Evolutionary conservation across 2,329 filamentous ascomycete species (phyloP).

Genomic region (Aspergillus costaricaensis): DNA sequence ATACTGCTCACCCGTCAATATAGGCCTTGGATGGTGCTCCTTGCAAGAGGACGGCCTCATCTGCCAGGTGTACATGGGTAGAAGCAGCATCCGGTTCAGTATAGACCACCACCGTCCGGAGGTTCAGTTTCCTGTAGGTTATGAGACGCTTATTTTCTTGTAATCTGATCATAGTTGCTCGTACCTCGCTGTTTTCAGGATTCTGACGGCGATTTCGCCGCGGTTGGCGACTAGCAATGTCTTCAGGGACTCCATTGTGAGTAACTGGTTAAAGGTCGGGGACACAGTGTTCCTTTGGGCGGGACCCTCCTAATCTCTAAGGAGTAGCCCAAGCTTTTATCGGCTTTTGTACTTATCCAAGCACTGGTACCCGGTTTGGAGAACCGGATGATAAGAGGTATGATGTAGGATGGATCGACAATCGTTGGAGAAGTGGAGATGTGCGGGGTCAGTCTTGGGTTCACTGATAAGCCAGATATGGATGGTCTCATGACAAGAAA

Average conservation of each 20-base stretch:
- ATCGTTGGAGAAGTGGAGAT: background rate
- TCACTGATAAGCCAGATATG: background rate
- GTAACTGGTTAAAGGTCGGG: background rate
- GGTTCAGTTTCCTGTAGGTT: slow-evolving; percentile 41
- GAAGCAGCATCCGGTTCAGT: slow-evolving; percentile 58
- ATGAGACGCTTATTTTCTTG: background rate
- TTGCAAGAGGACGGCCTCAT: slow-evolving; percentile 54
- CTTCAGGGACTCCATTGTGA: slow-evolving; percentile 45
- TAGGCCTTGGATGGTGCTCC: slow-evolving; percentile 54
- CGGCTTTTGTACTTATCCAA: background rate
- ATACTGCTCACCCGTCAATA: slow-evolving; percentile 42
- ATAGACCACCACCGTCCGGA: slow-evolving; percentile 60
- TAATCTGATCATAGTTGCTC: background rate
- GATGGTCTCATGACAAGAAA: background rate
- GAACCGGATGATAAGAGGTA: background rate
- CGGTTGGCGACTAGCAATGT: slow-evolving; percentile 61
- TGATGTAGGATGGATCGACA: slow-evolving; percentile 1
- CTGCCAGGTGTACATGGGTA: slow-evolving; percentile 56
- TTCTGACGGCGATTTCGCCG: slow-evolving; percentile 60
- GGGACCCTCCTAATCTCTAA: background rate
- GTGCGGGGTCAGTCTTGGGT: background rate
- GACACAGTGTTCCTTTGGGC: background rate
- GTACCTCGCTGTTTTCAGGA: slow-evolving; percentile 53
- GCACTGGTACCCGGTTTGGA: background rate
- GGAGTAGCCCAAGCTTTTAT: background rate